Evolutionary conservation across 352 stramenopile genomes (phyloP), one percentile per base, ranked within the genome.

Genomic region (Pythium utonaiense): DNA sequence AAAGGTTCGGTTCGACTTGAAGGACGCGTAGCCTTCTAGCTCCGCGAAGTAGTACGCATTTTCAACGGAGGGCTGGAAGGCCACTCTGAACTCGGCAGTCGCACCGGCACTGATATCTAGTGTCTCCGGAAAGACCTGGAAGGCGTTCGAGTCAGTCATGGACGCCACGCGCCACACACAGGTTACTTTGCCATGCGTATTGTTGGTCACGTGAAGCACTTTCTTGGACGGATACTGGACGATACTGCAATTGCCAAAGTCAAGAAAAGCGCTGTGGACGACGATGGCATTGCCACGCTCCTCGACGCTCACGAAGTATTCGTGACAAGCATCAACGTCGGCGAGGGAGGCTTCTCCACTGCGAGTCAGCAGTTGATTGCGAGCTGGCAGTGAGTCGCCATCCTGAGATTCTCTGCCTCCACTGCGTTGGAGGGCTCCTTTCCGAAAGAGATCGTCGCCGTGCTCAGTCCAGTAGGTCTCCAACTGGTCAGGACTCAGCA

Each of bases 1-100:
- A 58, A 98, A 98, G 13, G 88, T 97, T 30, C 90, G 80, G 60
- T 98, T 97, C 10, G 89, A 96, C 57, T 97, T 97, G 64, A 97
- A 97, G 19, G 85, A 89, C 34, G 88, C 86, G 53, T 81, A 93
- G 21, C 75, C 88, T 59, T 97, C 93, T 8, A 97, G 71, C 66
- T 97, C 90, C 16, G 76, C 75, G 49, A 95, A 91, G 67, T 92
- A 98, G 71, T 97, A 98, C 16, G 77, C 63, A 66, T 98, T 96
- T 31, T 69, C 59, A 9, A 74, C 62, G 0, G 66, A 63, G 1
- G 93, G 93, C 27, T 84, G 70, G 58, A 98, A 98, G 3, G 67
- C 70, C 14, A 98, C 74, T 22, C 73, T 69, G 56, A 98, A 98
- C 50, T 94, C 83, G 33, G 65, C 69, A 7, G 73, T 88, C 21